Percentiles rank a stretch among this genome's conserved stretches.
phyloP scores from a whole-genome alignment of 148 eudicot species.

The Dysphania ambrosioides region DNA sequence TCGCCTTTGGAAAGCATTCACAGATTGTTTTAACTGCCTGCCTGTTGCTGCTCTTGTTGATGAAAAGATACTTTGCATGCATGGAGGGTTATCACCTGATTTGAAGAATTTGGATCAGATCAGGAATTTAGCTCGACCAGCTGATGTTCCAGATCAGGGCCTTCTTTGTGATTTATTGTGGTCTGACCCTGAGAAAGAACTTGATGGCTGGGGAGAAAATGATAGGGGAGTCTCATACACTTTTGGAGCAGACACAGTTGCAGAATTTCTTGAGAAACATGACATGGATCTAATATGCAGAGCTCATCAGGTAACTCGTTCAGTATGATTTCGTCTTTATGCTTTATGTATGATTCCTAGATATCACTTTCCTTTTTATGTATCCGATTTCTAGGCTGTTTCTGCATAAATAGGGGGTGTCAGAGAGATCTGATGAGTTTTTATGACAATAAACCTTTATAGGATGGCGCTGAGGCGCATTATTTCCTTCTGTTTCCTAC shows the following conservation, averaged over 20 bases:
- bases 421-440: too few species aligned
- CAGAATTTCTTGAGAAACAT: slow-evolving; percentile 68
- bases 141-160: slow-evolving; percentile 81
- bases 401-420: not conserved
- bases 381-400: not conserved
- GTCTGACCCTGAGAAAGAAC: slow-evolving; percentile 79
- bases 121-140: slow-evolving; percentile 66
- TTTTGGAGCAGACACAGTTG: slow-evolving; percentile 64
- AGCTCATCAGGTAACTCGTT: slow-evolving; percentile 63
- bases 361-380: not conserved
- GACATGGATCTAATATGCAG: slow-evolving; percentile 69
- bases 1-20: slow-evolving; percentile 72
- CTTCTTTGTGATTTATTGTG: slow-evolving; percentile 68
- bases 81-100: slow-evolving; percentile 75
- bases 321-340: not conserved
- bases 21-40: slow-evolving; percentile 69
- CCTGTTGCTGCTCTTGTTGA: slow-evolving; percentile 82
- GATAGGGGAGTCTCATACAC: slow-evolving; percentile 77
- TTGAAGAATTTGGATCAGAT: slow-evolving; percentile 62
- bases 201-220: slow-evolving; percentile 80
- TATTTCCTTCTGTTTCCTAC: not conserved
- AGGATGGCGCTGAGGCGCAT: not conserved
- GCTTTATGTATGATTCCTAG: not conserved
- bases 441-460: too few species aligned
- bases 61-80: slow-evolving; percentile 84